phyloP scores from a whole-genome alignment of 129 eudicot species.

The Gnaphalium uliginosum region DNA sequence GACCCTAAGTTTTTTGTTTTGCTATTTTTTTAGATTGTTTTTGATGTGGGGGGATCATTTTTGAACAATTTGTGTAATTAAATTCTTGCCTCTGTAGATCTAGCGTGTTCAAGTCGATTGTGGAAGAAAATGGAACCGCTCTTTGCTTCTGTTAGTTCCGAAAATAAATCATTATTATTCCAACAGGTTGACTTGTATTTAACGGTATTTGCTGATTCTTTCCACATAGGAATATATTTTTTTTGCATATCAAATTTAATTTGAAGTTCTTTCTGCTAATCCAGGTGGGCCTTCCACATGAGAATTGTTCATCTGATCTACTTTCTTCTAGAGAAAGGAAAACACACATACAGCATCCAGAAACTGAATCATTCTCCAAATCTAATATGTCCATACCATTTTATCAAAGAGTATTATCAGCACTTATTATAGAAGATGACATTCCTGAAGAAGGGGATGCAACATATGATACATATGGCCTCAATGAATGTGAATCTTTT shows the following conservation, averaged over 20 bases:
- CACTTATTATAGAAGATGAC: slow-evolving; percentile 74
- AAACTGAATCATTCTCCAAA: slow-evolving; percentile 32
- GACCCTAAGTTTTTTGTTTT: slow-evolving; percentile 6
- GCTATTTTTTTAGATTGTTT: background rate
- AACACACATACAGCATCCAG: slow-evolving; percentile 34
- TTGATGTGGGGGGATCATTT: background rate
- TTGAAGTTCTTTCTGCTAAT: slow-evolving; percentile 7
- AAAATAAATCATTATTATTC: slow-evolving; percentile 51
- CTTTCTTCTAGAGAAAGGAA: slow-evolving; percentile 35
- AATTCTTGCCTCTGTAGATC: slow-evolving; percentile 43
- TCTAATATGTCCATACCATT: slow-evolving; percentile 40
- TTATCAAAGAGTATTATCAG: slow-evolving; percentile 78
- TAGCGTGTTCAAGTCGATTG: slow-evolving; percentile 67
- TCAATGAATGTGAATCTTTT: slow-evolving; percentile 33
- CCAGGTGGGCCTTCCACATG: slow-evolving; percentile 46
- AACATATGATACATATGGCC: slow-evolving; percentile 32
- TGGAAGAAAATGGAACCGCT: slow-evolving; percentile 72
- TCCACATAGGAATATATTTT: background rate
- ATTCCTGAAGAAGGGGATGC: slow-evolving; percentile 46
- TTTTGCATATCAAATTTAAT: slow-evolving; percentile 15
- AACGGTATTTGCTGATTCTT: slow-evolving; percentile 3
- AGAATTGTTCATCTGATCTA: slow-evolving; percentile 36
- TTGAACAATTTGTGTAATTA: background rate
- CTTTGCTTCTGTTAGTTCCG: slow-evolving; percentile 49
- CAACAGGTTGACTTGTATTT: slow-evolving; percentile 53